These are phyloP conservation scores for Globisporangium carolinianum DNA, from an alignment of 352 stramenopile genomes.

Conservation along the genomic window DNA sequence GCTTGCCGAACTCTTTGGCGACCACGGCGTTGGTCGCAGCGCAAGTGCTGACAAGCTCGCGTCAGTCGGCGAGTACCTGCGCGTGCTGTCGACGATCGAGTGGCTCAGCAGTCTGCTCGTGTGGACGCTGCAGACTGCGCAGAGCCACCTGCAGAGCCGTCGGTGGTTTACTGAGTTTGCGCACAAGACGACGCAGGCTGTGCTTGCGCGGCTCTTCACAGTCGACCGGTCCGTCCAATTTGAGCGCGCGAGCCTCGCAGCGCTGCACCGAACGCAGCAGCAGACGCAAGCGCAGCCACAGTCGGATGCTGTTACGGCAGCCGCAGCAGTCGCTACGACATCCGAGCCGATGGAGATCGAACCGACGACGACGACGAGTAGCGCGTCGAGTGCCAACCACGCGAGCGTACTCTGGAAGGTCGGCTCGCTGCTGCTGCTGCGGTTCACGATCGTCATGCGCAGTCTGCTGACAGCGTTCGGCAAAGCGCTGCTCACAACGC, in stretches of 20 bases:
- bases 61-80: slow-evolving; percentile 56
- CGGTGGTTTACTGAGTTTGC: slow-evolving; percentile 77
- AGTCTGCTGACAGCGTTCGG: slow-evolving; percentile 54
- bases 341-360: slow-evolving; percentile 7
- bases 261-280: slow-evolving; percentile 35
- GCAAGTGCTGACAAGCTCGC: slow-evolving; percentile 27
- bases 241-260: slow-evolving; percentile 61
- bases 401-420: slow-evolving; percentile 67
- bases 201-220: slow-evolving; percentile 59
- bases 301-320: too few relatives aligned
- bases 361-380: neutral
- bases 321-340: slow-evolving; percentile 1
- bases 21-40: neutral
- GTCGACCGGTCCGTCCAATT: slow-evolving; percentile 67
- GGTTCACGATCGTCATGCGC: slow-evolving; percentile 68
- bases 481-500: slow-evolving; percentile 58
- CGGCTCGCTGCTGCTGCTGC: slow-evolving; percentile 66
- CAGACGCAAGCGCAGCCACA: neutral
- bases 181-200: slow-evolving; percentile 38
- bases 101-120: slow-evolving; percentile 72
- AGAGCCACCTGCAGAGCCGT: slow-evolving; percentile 64
- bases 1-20: slow-evolving; percentile 20
- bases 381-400: neutral
- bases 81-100: slow-evolving; percentile 57
- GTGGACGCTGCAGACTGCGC: slow-evolving; percentile 72